Conservation (phyloP, 2,329 filamentous ascomycete species). For the Paecilomyces sp. region DNA sequence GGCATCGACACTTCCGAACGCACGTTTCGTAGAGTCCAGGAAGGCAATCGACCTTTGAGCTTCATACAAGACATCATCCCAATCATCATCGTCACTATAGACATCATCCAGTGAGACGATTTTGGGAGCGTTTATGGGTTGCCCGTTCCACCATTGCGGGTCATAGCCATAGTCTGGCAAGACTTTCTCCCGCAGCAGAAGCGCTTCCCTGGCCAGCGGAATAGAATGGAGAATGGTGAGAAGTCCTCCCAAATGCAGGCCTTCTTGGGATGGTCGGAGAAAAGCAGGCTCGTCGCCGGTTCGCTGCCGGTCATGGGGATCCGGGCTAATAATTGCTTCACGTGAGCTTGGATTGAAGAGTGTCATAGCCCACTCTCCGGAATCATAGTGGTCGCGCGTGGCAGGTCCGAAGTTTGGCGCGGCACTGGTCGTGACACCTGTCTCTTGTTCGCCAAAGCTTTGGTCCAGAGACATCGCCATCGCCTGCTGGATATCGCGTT, state of each 20-base stretch:
- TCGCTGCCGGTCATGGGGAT: conserved; percentile 43
- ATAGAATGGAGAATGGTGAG: conserved; percentile 58
- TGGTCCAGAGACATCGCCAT: conserved; percentile 40
- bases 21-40: conserved; percentile 49
- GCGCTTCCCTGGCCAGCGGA: conserved; percentile 50
- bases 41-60: conserved; percentile 57
- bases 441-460: conserved; percentile 45
- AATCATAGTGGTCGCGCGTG: conserved; percentile 48
- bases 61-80: conserved; percentile 47
- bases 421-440: conserved; percentile 40
- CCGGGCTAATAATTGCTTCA: conserved; percentile 50
- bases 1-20: conserved; percentile 51
- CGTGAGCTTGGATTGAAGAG: conserved; percentile 39
- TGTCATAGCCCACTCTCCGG: conserved; percentile 50
- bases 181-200: conserved; percentile 42
- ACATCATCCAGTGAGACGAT: conserved; percentile 41
- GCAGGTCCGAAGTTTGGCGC: conserved; percentile 48
- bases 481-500: conserved; percentile 38
- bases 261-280: conserved; percentile 48
- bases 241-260: conserved; percentile 50
- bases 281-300: conserved; percentile 47
- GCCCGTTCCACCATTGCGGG: conserved; percentile 57
- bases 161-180: conserved; percentile 49
- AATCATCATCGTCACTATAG: conserved; percentile 24
- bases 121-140: conserved; percentile 41